These are phyloP conservation scores for Cichorium intybus DNA, from an alignment of 140 eudicot species.

Conservation along the genomic window DNA sequence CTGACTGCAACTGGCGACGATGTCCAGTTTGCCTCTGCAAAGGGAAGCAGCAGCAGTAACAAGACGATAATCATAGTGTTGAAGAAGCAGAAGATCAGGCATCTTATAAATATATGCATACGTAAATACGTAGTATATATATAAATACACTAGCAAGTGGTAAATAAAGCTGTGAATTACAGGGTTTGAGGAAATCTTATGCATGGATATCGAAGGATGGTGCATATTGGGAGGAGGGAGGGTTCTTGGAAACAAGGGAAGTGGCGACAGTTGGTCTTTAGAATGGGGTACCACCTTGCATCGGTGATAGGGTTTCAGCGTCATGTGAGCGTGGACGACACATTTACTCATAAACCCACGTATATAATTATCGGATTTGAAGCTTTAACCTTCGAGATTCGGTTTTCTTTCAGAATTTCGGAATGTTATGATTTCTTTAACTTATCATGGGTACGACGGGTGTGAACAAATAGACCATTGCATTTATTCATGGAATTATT, in stretches of 20 bases:
- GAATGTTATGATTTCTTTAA: conserved; percentile 26
- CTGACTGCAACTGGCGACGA: not conserved
- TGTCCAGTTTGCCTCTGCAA: too few species aligned
- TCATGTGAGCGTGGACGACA: conserved; percentile 42
- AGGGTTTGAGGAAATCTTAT: not conserved
- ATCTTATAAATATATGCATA: not conserved
- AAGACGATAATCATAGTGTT: conserved; percentile 9
- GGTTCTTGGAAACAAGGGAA: conserved; percentile 38
- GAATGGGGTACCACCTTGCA: conserved; percentile 50
- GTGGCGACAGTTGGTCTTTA: conserved; percentile 60
- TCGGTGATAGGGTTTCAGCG: conserved; percentile 36
- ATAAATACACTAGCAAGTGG: not conserved
- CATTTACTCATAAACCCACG: conserved; percentile 15
- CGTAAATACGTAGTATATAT: not conserved
- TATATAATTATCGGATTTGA: conserved; percentile 18
- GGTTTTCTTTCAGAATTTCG: conserved; percentile 31
- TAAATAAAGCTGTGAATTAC: not conserved
- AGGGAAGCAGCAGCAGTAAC: conserved; percentile 10
- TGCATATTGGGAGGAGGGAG: conserved; percentile 10
- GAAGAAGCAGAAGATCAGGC: conserved; percentile 3
- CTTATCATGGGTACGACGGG: conserved; percentile 12
- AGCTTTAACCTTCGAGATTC: conserved; percentile 34
- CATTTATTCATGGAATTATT: too few species aligned
- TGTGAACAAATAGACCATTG: not conserved
- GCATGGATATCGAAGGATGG: not conserved